A percentile compares a stretch with the other conserved stretches of the same genome.
Conservation (phyloP, 2,329 filamentous ascomycete species). For the Metarhizium brunneum region DNA sequence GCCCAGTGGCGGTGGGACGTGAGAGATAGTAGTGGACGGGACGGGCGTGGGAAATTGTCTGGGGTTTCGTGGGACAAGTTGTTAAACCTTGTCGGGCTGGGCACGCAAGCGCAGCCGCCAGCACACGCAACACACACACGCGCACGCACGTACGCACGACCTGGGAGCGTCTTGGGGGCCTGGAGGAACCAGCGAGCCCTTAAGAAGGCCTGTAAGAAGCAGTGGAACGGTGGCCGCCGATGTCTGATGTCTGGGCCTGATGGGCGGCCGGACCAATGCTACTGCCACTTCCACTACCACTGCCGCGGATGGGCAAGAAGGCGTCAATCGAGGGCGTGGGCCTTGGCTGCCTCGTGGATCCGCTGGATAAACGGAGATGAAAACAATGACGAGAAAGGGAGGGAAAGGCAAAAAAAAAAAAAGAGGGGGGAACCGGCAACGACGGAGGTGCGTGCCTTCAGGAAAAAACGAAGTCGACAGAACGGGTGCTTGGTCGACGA, state of each 20-base stretch:
- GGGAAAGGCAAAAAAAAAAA: not conserved
- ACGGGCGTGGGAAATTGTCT: constrained; percentile 15
- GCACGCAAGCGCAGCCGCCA: constrained; percentile 10
- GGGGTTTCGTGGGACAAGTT: constrained; percentile 15
- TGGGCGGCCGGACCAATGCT: not conserved
- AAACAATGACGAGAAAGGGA: constrained; percentile 1
- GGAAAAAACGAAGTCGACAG: not conserved
- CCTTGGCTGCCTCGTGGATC: constrained; percentile 8
- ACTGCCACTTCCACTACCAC: not conserved
- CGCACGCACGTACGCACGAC: not conserved
- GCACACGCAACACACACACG: not conserved
- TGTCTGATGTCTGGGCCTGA: not conserved
- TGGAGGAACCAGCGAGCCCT: not conserved
- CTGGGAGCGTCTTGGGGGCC: not conserved
- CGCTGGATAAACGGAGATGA: constrained; percentile 1
- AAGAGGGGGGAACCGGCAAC: constrained; percentile 1
- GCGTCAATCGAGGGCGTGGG: constrained; percentile 4
- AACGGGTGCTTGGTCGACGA: not conserved
- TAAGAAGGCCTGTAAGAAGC: not conserved
- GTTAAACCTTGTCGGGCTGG: constrained; percentile 9
- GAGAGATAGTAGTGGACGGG: constrained; percentile 15
- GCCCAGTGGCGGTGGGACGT: constrained; percentile 14
- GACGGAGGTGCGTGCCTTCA: constrained; percentile 4
- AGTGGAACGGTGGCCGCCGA: not conserved
- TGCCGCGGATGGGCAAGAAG: not conserved